Conservation (phyloP, 768 basidiomycete species). For the Termitomyces sp. region DNA sequence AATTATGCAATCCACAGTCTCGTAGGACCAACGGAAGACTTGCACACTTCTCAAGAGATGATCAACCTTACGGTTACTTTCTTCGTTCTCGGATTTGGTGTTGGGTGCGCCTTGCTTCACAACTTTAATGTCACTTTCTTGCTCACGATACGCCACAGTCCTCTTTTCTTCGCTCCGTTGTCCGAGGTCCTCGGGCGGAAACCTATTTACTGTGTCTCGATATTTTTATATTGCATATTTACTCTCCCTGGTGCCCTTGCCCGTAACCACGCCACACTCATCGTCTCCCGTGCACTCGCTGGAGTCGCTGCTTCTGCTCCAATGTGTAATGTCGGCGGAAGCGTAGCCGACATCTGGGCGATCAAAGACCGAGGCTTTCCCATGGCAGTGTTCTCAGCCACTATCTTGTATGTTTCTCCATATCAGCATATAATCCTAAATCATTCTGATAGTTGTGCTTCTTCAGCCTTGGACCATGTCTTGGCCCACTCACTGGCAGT, state of each 20-base stretch:
- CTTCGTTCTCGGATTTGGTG: conserved; percentile 37
- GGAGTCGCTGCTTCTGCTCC: conserved; percentile 10
- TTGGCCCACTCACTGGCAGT: conserved; percentile 46
- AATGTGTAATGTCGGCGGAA: conserved; percentile 38
- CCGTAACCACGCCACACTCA: conserved; percentile 29
- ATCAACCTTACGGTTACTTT: conserved; percentile 36
- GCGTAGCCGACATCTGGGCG: conserved; percentile 36
- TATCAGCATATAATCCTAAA: not conserved
- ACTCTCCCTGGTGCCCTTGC: conserved; percentile 38
- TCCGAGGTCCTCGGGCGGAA: conserved; percentile 32
- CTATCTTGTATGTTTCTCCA: conserved; percentile 32
- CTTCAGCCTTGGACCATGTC: conserved; percentile 34
- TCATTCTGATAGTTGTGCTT: not conserved
- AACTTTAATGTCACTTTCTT: conserved; percentile 1
- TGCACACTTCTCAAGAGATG: conserved; percentile 29
- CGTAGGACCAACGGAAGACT: conserved; percentile 23
- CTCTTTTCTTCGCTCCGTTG: conserved; percentile 35
- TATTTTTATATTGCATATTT: conserved; percentile 39
- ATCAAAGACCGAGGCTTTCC: conserved; percentile 33
- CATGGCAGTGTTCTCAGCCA: conserved; percentile 32
- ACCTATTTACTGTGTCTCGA: conserved; percentile 30
- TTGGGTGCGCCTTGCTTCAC: conserved; percentile 22
- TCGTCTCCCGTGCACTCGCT: conserved; percentile 24
- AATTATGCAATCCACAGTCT: conserved; percentile 17
- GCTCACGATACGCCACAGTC: conserved; percentile 19